Evolutionary conservation across 441 rosid species (phyloP), one percentile per base, ranked within the genome.

Genomic region (Breynia disticha): DNA sequence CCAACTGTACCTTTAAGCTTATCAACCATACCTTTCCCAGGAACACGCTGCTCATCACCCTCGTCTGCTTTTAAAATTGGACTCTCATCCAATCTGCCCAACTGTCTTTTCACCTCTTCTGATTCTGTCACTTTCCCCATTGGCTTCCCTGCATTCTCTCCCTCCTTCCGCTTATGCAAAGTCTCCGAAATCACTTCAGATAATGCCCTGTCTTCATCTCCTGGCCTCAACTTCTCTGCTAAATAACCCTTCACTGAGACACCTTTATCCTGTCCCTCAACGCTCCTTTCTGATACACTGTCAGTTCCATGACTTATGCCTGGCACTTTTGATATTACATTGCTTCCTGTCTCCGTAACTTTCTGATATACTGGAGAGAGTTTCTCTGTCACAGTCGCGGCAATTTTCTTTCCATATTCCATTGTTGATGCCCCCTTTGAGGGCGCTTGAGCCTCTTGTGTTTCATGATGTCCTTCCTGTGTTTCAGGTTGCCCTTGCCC

Each of bases 181-280:
- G 77, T 70, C 57, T 72, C 85, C 0, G 82, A 48, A 12, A 87
- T 83, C 50, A 79, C 61, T 46, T 83, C 82, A 2, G 90, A 73
- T 8, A 84, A 66, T 0, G 94, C 94, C 66, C 44, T 79, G 51
- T 86, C 90, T 47, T 75, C 95, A 18, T 84, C 95, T n/a, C 90
- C 78, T 2, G 90, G 84, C 74, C 14, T 80, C 50, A 85, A 46
- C 53, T 80, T 86, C 64, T 77, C 90, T 7, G 73, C 68, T 0
- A 82, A 4, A 45, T 82, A 84, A n/a, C 62, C 70, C 69, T 60
- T 89, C 61, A 74, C 42, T 0, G 88, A 58, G 14, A 69, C 75
- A 45, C 78, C 74, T 66, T 69, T 77, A 17, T 72, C 76, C 57
- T 73, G 66, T 11, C 39, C 70, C 19, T 44, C 68, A 1, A 39